Base-by-base conservation (phyloP, 257 asterid genomes). In the Paulownia fortunei region DNA sequence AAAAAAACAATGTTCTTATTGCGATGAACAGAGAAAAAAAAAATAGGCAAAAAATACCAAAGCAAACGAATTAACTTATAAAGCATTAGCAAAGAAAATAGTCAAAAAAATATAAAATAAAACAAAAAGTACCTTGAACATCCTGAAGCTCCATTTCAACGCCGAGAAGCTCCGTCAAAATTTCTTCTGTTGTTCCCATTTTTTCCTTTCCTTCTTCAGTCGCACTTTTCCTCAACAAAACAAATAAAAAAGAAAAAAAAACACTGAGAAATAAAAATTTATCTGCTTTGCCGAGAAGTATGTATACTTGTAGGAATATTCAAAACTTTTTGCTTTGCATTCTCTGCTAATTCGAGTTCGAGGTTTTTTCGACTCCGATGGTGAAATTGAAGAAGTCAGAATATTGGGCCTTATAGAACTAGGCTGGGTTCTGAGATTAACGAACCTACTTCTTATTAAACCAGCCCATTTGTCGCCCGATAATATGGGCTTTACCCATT, bases 81-180 rank as follows among this genome's bases (percentile, higher is more conserved):
- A 24, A 54, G 23, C 51, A 65, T 16, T 59, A 52, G 24, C 62
- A 49, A 39, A 19, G 61, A 64, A 75, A 81, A 64, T 11, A 34
- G 12, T 24, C 0, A 9, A 51, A 32, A 64, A 12, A n/a, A 12
- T n/a, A 6, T 13, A 69, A 27, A 67, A 32, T 41, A n/a, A 63
- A 63, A 73, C 27, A 19, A 5, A 30, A 23, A 41, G 62, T 47
- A 88, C 99, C 97, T 85, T 93, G 97, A 75, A 95, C 93, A 65
- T 91, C 98, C 72, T 84, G 89, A 66, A 93, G 93, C 85, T 95
- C 98, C 80, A 84, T 85, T 79, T 95, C 98, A 32, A 95, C 92
- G 75, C 86, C 91, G 63, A 89, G 88, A 64, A 95, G 97, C 85
- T 95, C 97, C 85, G 90, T 83, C 37, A 91, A 73, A 19, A 91